These are phyloP conservation scores for Yarrowia sp. DNA, from an alignment of 805 yeast species.

Conservation along the genomic window DNA sequence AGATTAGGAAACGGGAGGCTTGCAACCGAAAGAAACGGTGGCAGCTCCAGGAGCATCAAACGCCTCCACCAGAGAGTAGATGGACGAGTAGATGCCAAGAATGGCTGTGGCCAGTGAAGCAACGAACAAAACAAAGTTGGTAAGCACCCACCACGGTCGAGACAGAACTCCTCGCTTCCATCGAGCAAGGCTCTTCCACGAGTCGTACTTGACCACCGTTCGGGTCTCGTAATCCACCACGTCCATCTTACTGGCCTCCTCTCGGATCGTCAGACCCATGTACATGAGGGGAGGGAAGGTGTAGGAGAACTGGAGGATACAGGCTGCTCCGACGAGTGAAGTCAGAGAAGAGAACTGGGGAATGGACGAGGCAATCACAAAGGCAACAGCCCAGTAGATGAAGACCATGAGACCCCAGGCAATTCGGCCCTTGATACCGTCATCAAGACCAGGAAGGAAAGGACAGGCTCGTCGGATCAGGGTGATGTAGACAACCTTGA, in stretches of 20 bases:
- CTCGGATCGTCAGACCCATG: conserved; percentile 22
- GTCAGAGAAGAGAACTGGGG: conserved; percentile 43
- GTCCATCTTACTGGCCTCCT: conserved; percentile 19
- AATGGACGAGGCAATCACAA: conserved; percentile 44
- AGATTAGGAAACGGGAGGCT: conserved; percentile 24
- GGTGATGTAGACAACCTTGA: conserved; percentile 45
- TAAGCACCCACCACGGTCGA: conserved; percentile 32
- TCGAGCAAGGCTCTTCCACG: conserved; percentile 40
- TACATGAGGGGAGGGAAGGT: conserved; percentile 40
- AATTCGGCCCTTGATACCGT: conserved; percentile 38
- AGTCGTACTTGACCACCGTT: conserved; percentile 32
- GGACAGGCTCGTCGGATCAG: conserved; percentile 39
- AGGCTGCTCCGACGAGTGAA: conserved; percentile 43
- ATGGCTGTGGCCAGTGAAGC: conserved; percentile 40
- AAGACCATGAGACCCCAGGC: conserved; percentile 42
- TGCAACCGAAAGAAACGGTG: conserved; percentile 31
- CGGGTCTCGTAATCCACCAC: not conserved
- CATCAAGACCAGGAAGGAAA: conserved; percentile 36
- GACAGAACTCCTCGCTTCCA: conserved; percentile 39
- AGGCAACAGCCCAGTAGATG: conserved; percentile 45
- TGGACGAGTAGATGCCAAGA: conserved; percentile 37
- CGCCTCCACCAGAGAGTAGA: conserved; percentile 30
- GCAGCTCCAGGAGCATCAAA: conserved; percentile 28
- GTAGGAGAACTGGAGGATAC: conserved; percentile 46
- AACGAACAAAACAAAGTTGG: conserved; percentile 35